A percentile compares a stretch with the other conserved stretches of the same genome.
Conservation (phyloP, 495 filamentous ascomycete species). For the Articulospora tetracladia region DNA sequence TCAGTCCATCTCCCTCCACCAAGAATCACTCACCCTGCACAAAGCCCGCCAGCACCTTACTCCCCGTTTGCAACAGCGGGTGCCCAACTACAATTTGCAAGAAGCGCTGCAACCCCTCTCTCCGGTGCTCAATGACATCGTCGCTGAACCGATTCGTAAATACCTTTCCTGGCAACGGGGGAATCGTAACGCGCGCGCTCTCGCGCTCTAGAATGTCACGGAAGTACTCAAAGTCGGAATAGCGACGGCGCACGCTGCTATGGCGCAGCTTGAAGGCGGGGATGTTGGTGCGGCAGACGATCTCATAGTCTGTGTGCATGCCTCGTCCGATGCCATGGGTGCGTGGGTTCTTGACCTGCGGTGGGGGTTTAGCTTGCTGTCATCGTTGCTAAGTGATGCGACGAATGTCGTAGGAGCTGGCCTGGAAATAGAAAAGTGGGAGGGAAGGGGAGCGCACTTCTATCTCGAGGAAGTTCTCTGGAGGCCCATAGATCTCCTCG, state of each 20-base stretch:
- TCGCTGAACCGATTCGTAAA: constrained; percentile 98
- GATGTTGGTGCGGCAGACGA: constrained; percentile 95
- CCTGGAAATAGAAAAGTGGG: neutral
- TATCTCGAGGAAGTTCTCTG: constrained; percentile 98
- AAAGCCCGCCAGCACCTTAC: constrained; percentile 91
- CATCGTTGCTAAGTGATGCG: neutral
- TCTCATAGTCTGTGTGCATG: constrained; percentile 99
- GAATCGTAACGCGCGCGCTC: constrained; percentile 89
- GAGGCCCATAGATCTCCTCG: constrained; percentile 97
- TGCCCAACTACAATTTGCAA: constrained; percentile 97
- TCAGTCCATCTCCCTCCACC: neutral
- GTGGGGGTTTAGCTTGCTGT: neutral
- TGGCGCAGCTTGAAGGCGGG: constrained; percentile 90
- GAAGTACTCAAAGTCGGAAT: constrained; percentile 98
- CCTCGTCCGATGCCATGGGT: constrained; percentile 90
- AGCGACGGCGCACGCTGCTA: constrained; percentile 83
- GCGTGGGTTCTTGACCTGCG: constrained; percentile 87
- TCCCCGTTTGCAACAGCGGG: constrained; percentile 93
- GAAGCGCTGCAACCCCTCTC: constrained; percentile 91
- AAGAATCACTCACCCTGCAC: constrained; percentile 73
- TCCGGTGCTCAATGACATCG: constrained; percentile 94
- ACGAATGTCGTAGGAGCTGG: neutral
- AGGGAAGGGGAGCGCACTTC: constrained; percentile 55
- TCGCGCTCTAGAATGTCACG: constrained; percentile 97
- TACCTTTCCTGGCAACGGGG: constrained; percentile 93